Base-by-base conservation (phyloP, 495 filamentous ascomycete species). In the Hypoxylon fuscum region DNA sequence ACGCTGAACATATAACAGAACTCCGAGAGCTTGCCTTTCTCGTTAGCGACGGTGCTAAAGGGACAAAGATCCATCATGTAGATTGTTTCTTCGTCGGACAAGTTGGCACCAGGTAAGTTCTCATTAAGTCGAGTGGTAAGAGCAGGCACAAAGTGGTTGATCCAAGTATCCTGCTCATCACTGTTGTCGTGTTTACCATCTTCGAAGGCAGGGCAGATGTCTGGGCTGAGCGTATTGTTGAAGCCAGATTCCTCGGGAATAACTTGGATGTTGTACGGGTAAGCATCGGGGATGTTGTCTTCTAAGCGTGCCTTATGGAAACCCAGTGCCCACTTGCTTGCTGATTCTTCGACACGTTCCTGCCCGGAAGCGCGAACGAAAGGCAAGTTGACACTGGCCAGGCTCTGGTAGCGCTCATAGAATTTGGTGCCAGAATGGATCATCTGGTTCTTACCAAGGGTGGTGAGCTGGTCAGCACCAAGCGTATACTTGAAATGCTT, bases 41-140 rank as follows among this genome's bases (percentile, higher is more conserved):
- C 53, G 11, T 74, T 68, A 7, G 89, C 84, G 5, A 96, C 84
- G 0, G 90, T 92, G 55, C 88, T 81, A 70, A 92, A 96, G 0
- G 92, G 84, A 69, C 92, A 96, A 32, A 96, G 75, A 67, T 96
- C 92, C 90, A 96, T 94, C 12, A 96, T 71, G 22, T 77, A 77
- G 62, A 90, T 78, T 5, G 85, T 81, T 9, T 92, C 83, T n/a
- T 72, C 37, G 6, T 72, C 58, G 0, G 82, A 78, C 20, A 96
- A 73, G 17, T 84, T 83, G 0, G 83, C 82, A 2, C 86, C 85
- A 0, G 82, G 80, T 1, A 96, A 78, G 35, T 84, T 75, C 9
- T 66, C 43, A 63, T 90, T 88, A 27, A 96, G 70, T 7, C 90
- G 83, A 1, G 76, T 64, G 1, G 77, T 79, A 49, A 96, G 89